Evolutionary conservation across 345 rosid species (phyloP), one percentile per base, ranked within the genome.

Genomic region (Rhodamnia argentea): DNA sequence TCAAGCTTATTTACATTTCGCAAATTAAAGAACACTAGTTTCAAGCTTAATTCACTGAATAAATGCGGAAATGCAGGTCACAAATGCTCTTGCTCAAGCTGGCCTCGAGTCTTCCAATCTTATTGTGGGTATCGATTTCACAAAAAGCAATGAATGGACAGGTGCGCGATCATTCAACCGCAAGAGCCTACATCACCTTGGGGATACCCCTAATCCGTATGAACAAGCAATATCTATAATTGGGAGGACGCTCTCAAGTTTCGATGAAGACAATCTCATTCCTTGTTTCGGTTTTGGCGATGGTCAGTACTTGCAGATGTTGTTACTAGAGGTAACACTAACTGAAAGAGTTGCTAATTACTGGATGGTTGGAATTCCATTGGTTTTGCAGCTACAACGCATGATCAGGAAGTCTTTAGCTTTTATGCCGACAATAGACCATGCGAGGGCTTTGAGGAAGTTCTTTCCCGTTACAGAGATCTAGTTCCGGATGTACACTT

Each of bases 61-160:
- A 57, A 54, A 50, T 13, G 50, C 10, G 60, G n/a, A 64, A 18
- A 32, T 74, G 86, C 87, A 95, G 97, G 98, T 94, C 85, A 93
- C 93, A 56, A 85, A 86, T 81, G 96, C 97, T 83, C 91, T 95
- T 59, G 91, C 94, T 40, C 92, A 93, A 86, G 92, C 96, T 84
- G 96, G 96, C 56, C 91, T 93, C 87, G 96, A 95, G 89, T 95
- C 98, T 81, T 95, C 98, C 44, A 95, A 95, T 87, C 92, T 95
- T 86, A 93, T 95, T 22, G 88, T 94, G 18, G 96, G 96, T 12
- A 92, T 94, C 85, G 96, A 94, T 87, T 93, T 95, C 85, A 94
- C 96, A 44, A 94, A 93, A 86, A 94, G 96, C 91, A 95, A 93
- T 62, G 96, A 94, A 87, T 95, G 96, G 96, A 91, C 95, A 57